These are phyloP conservation scores for Trypanosomatidae sp. DNA, from an alignment of 208 protist genomes.

Conservation along the genomic window DNA sequence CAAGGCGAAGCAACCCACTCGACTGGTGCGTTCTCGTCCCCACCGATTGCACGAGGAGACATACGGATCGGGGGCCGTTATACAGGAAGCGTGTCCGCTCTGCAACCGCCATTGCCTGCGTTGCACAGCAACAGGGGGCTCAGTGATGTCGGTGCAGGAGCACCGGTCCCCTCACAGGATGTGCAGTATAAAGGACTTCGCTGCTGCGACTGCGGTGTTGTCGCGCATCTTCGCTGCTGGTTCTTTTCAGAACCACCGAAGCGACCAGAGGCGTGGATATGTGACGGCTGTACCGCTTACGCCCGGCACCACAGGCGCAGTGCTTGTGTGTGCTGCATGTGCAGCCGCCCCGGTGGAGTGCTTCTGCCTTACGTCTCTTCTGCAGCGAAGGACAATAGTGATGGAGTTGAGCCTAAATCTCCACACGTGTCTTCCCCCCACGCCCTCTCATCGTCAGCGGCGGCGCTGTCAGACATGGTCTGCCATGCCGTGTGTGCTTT, in stretches of 20 bases:
- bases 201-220: constrained; percentile 51
- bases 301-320: constrained; percentile 27
- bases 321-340: constrained; percentile 44
- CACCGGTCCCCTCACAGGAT: constrained; percentile 3
- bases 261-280: constrained; percentile 46
- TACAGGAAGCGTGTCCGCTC: not conserved
- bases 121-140: not conserved
- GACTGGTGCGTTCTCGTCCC: not conserved
- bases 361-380: constrained; percentile 47
- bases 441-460: constrained; percentile 4
- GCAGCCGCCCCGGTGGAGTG: constrained; percentile 57
- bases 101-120: not conserved
- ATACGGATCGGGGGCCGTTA: not conserved
- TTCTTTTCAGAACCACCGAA: constrained; percentile 43
- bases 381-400: constrained; percentile 11
- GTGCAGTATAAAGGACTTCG: constrained; percentile 29
- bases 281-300: constrained; percentile 51
- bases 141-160: not conserved
- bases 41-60: not conserved
- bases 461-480: constrained; percentile 23
- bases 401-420: not conserved
- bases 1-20: not conserved
- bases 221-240: constrained; percentile 67
- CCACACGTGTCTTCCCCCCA: not conserved
- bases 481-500: constrained; percentile 72